A percentile compares a stretch with the other conserved stretches of the same genome.
phyloP scores from a whole-genome alignment of 805 yeast species.

The Pichia manshurica region DNA sequence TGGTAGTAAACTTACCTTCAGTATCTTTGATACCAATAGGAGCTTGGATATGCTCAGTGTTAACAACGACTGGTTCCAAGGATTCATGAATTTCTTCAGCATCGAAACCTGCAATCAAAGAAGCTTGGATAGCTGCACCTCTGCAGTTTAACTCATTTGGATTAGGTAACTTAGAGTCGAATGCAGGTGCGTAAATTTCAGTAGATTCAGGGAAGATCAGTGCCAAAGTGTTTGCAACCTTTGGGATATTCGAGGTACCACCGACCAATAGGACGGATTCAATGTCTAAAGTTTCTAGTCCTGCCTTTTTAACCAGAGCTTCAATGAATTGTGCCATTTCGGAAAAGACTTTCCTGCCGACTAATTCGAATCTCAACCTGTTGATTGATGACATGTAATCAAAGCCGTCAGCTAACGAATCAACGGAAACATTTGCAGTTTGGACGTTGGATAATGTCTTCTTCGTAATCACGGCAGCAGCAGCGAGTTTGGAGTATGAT shows the following conservation, averaged over 20 bases:
- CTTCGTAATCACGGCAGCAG: conserved; percentile 78
- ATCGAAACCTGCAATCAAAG: conserved; percentile 74
- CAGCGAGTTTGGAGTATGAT: conserved; percentile 81
- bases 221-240: conserved; percentile 70
- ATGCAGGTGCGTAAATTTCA: conserved; percentile 66
- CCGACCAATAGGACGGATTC: conserved; percentile 90
- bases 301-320: conserved; percentile 71
- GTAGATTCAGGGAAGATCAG: conserved; percentile 77
- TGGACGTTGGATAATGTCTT: conserved; percentile 88
- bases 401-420: conserved; percentile 87
- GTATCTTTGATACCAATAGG: conserved; percentile 81
- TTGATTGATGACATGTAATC: conserved; percentile 92
- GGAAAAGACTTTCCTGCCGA: conserved; percentile 70
- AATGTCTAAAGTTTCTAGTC: conserved; percentile 75
- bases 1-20: conserved; percentile 62
- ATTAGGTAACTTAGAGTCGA: conserved; percentile 70
- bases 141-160: conserved; percentile 88
- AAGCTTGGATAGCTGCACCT: conserved; percentile 97
- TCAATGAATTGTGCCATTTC: conserved; percentile 75
- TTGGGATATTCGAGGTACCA: conserved; percentile 90
- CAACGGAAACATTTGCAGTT: conserved; percentile 86
- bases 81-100: conserved; percentile 79
- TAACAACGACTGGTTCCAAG: conserved; percentile 73
- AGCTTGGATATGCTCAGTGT: conserved; percentile 79
- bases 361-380: conserved; percentile 88